Evolutionary conservation across 441 rosid genomes (phyloP), one percentile per base, ranked within the genome.

Genomic region (Metrosideros polymorpha): DNA sequence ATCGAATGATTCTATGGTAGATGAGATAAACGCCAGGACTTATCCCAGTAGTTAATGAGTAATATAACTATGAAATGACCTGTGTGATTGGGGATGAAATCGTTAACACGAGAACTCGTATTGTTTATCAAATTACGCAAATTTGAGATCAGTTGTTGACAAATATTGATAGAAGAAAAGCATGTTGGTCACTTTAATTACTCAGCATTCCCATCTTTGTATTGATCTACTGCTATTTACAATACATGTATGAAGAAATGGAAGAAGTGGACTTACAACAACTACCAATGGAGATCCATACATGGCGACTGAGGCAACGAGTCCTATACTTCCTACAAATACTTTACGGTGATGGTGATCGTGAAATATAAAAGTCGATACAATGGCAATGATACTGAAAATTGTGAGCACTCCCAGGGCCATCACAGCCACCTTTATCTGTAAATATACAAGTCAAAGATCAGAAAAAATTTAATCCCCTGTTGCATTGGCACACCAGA

Each of bases 201-300:
- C 49, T 39, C 79, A 71, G 79, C 79, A 22, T 39, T 71, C 79
- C 49, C n/a, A 13, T 39, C 47, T 30, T 85, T 49, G 25, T 25
- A 47, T 63, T 61, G 83, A 35, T 63, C 24, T 66, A 12, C 27
- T 49, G 13, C 39, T 66, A 12, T 12, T 27, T 63, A 35, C 9
- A 47, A 10, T 30, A 17, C 51, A 75, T 84, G 30, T 30, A 61
- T 12, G 12, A 76, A 57, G 82, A 52, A 30, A 79, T n/a, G 50
- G 13, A 45, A 47, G 39, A 82, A 57, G 54, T 43, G 55, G 84
- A 88, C 96, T 92, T 79, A 94, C 98, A 94, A 97, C 89, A 56
- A 51, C 98, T 35, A 94, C 93, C 27, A 97, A 91, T 6, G 98
- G 98, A 82, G 98, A 92, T 84, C 90, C 94, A 66, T 97, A 97